phyloP scores from a whole-genome alignment of 148 eudicot genomes.

The Tetragonia tetragonoides region DNA sequence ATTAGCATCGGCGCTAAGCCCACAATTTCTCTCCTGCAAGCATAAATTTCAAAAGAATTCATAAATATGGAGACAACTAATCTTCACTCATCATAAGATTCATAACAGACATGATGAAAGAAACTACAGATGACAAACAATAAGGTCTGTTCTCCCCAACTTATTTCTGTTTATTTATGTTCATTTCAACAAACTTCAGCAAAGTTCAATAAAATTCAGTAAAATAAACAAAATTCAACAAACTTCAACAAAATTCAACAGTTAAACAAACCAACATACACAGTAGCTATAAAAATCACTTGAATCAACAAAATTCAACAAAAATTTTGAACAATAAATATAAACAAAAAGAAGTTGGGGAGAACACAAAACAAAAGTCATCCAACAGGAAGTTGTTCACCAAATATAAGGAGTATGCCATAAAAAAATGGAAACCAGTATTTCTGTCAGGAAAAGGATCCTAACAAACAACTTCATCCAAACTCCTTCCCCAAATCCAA shows the following conservation, averaged over 20 bases:
- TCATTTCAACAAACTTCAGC: too few relatives aligned
- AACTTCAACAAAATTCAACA: too few relatives aligned
- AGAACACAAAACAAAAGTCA: not conserved
- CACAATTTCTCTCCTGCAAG: slow-evolving; percentile 74
- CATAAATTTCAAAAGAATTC: slow-evolving; percentile 1
- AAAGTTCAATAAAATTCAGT: too few relatives aligned
- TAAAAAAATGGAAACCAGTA: not conserved
- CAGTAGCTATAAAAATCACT: too few relatives aligned
- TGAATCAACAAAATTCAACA: not conserved
- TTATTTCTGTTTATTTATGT: too few relatives aligned
- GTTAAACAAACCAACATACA: too few relatives aligned
- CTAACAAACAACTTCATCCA: not conserved
- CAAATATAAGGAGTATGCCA: not conserved
- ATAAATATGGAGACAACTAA: not conserved
- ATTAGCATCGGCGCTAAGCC: slow-evolving; percentile 55
- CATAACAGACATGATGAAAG: not conserved
- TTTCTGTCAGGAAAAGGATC: too few relatives aligned
- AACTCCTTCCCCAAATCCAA: not conserved
- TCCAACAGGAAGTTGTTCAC: not conserved
- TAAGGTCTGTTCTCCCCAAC: too few relatives aligned
- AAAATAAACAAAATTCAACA: too few relatives aligned
- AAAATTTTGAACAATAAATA: not conserved
- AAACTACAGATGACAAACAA: too few relatives aligned
- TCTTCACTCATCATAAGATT: not conserved
- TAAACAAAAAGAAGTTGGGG: not conserved